Conservation (phyloP, 2,329 filamentous ascomycete species). For the Botrytis squamosa region DNA sequence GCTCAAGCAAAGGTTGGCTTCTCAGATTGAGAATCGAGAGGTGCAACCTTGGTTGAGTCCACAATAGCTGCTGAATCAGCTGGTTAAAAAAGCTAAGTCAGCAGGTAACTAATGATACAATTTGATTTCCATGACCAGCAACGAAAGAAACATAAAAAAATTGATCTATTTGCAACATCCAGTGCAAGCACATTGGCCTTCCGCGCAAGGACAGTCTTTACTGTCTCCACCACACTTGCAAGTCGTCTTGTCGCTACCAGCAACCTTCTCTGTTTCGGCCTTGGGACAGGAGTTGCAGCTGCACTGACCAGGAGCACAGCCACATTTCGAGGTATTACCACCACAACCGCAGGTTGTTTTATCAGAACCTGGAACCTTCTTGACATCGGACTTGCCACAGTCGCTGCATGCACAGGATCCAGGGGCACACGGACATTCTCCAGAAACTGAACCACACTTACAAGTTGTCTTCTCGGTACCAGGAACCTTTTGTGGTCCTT, state of each 20-base stretch:
- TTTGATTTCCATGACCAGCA: constrained; percentile 16
- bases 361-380: constrained; percentile 40
- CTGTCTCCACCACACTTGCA: constrained; percentile 42
- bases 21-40: constrained; percentile 32
- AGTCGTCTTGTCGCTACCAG: constrained; percentile 41
- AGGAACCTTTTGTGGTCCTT: constrained; percentile 43
- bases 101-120: constrained; percentile 29
- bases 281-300: constrained; percentile 42
- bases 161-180: constrained; percentile 31
- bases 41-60: constrained; percentile 35
- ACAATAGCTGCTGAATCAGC: constrained; percentile 30
- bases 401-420: constrained; percentile 48
- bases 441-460: constrained; percentile 46
- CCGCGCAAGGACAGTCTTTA: constrained; percentile 39
- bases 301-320: constrained; percentile 43
- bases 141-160: constrained; percentile 21
- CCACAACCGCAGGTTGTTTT: constrained; percentile 45
- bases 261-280: constrained; percentile 42
- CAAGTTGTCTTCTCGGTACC: constrained; percentile 46
- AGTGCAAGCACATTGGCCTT: constrained; percentile 36
- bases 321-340: constrained; percentile 41
- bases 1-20: constrained; percentile 32
- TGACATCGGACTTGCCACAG: constrained; percentile 48
- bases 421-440: constrained; percentile 46
- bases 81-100: constrained; percentile 30